Conservation (phyloP, 129 eudicot species). For the Glebionis coronaria region DNA sequence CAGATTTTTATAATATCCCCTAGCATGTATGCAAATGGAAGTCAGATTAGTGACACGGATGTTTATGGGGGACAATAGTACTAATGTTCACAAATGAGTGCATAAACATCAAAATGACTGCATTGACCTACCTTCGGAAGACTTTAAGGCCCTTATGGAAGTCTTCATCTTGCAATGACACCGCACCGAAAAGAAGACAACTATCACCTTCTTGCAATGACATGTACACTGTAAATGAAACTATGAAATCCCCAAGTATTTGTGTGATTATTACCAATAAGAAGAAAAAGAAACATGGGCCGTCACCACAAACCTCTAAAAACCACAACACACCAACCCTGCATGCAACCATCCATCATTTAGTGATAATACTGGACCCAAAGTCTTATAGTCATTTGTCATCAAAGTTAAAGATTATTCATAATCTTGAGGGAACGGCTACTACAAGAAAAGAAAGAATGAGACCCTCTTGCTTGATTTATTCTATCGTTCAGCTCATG, state of each 20-base stretch:
- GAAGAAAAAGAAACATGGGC: too few species aligned
- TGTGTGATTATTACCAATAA: too few species aligned
- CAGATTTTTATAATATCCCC: constrained; percentile 79
- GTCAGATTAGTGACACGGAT: background rate
- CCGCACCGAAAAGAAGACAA: constrained; percentile 88
- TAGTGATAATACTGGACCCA: too few species aligned
- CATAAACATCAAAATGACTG: background rate
- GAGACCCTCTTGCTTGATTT: constrained; percentile 51
- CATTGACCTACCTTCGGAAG: constrained; percentile 47
- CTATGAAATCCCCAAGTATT: background rate
- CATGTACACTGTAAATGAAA: background rate
- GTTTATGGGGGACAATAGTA: background rate
- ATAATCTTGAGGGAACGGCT: constrained; percentile 40
- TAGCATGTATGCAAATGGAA: constrained; percentile 63
- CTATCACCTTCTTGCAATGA: constrained; percentile 59
- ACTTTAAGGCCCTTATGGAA: constrained; percentile 80
- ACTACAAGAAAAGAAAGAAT: constrained; percentile 49
- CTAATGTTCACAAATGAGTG: background rate
- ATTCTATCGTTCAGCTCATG: constrained; percentile 9
- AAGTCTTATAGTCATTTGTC: too few species aligned
- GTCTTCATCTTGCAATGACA: constrained; percentile 91
- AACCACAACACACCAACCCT: too few species aligned
- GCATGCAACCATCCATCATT: too few species aligned
- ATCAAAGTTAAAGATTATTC: too few species aligned
- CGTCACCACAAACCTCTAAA: too few species aligned